Conservation (phyloP, 2,329 filamentous ascomycete species). For the Epicoccum nigrum region DNA sequence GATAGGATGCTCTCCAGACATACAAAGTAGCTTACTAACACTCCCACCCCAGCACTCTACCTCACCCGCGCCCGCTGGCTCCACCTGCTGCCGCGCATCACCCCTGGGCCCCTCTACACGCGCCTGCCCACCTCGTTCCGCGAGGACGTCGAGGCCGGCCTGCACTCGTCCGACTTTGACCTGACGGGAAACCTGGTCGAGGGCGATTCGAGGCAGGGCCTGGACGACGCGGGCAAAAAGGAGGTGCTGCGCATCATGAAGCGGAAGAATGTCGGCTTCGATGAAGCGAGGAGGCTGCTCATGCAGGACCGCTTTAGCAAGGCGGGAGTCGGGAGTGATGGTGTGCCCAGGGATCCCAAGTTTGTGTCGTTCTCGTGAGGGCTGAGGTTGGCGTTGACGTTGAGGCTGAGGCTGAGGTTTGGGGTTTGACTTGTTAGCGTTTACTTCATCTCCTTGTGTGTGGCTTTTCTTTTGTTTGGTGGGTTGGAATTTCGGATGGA, state of each 20-base stretch:
- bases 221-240: slow-evolving; percentile 79
- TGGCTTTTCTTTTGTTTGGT: slow-evolving; percentile 1
- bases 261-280: slow-evolving; percentile 78
- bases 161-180: slow-evolving; percentile 84
- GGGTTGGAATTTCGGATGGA: background rate
- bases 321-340: slow-evolving; percentile 88
- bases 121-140: slow-evolving; percentile 79
- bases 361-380: slow-evolving; percentile 82
- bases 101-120: slow-evolving; percentile 71
- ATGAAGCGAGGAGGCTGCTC: slow-evolving; percentile 85
- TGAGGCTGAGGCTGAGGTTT: background rate
- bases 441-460: background rate
- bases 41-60: slow-evolving; percentile 69
- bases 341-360: slow-evolving; percentile 87
- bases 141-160: slow-evolving; percentile 84
- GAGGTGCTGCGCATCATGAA: slow-evolving; percentile 93
- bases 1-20: slow-evolving; percentile 18
- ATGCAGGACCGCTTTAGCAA: slow-evolving; percentile 85
- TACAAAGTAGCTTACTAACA: slow-evolving; percentile 15
- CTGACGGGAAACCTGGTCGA: slow-evolving; percentile 80
- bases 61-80: slow-evolving; percentile 81
- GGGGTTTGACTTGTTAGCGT: slow-evolving; percentile 3
- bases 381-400: background rate
- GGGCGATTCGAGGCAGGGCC: slow-evolving; percentile 75
- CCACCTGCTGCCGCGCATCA: slow-evolving; percentile 63